phyloP scores from a whole-genome alignment of 2,329 filamentous ascomycete species.

The Claviceps arundinis region DNA sequence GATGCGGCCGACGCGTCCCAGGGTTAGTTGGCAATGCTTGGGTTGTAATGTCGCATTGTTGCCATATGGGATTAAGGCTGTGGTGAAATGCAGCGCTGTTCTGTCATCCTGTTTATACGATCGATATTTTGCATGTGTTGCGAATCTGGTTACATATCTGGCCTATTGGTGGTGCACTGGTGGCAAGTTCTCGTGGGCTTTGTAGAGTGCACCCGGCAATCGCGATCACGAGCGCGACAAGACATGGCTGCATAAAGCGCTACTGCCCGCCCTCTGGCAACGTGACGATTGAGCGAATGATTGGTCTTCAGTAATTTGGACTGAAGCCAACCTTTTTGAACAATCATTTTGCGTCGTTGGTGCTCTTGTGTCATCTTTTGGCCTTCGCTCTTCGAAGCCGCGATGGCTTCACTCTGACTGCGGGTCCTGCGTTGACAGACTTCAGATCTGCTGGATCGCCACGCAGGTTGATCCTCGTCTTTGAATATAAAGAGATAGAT shows the following conservation, averaged over 20 bases:
- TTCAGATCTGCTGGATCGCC: too few species aligned
- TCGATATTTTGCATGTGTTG: neutral
- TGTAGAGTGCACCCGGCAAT: neutral
- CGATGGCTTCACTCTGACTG: slow-evolving; percentile 3
- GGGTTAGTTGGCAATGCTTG: neutral
- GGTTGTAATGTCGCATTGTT: neutral
- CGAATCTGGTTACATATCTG: neutral
- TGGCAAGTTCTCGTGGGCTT: neutral
- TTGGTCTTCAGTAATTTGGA: too few species aligned
- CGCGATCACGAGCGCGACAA: neutral
- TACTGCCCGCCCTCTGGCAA: too few species aligned
- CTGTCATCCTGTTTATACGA: neutral
- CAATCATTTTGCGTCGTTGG: neutral
- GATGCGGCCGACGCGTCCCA: neutral
- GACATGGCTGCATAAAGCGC: too few species aligned
- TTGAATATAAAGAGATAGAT: neutral
- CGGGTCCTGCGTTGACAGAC: neutral
- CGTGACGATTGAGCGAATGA: too few species aligned
- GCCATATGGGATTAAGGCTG: neutral
- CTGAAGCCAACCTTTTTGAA: neutral
- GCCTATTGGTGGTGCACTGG: neutral
- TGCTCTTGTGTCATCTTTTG: neutral
- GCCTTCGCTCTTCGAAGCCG: neutral
- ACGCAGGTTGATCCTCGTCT: neutral
- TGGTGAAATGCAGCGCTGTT: neutral